Base-by-base conservation (phyloP, 2,329 filamentous ascomycete genomes). In the Sporothrix brunneoviolacea region DNA sequence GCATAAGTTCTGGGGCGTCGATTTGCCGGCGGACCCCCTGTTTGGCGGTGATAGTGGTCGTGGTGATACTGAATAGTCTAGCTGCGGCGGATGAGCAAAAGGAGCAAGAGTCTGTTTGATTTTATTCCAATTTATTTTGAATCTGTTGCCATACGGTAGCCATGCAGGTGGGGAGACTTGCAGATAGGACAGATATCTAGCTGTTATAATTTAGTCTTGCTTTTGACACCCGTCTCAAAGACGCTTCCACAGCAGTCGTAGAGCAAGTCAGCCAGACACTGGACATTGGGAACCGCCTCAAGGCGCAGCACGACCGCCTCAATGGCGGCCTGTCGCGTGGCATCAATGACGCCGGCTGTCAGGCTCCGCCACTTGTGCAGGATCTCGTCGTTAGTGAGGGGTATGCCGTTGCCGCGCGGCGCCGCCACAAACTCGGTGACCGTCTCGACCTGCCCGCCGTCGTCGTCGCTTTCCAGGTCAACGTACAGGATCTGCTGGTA, bases 331-430 rank as follows among this genome's bases (percentile, higher is more conserved):
- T 46, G 53, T 37, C 60, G 58, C 18, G 59, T 58, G 3, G 59
- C 55, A 28, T 66, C 61, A 33, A 68, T 62, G 2, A 67, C 56
- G 13, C 51, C 56, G 9, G 54, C 48, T 3, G 62, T 62, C 13
- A 68, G 49, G n/a, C 47, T 51, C 41, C 60, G 55, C 59, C 62
- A 70, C 52, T 70, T 70, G 6, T 57, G 51, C 8, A 65, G 50
- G 18, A 71, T 65, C 42, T 69, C 66, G 10, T 65, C 60, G 52
- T 70, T 69, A 3, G 59, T 58, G 15, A 70, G 50, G 3, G 60
- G 57, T 2, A 64, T 65, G 24, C 62, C 47, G 8, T 66, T 57
- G 7, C 67, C 66, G 47, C 57, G 63, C 0, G 68, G 60, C 19
- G 53, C 57, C 8, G 57, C 48, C 3, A 62, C 50, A 7, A 21